phyloP scores from a whole-genome alignment of 2,329 filamentous ascomycete species.

The Lecanicillium sp. region DNA sequence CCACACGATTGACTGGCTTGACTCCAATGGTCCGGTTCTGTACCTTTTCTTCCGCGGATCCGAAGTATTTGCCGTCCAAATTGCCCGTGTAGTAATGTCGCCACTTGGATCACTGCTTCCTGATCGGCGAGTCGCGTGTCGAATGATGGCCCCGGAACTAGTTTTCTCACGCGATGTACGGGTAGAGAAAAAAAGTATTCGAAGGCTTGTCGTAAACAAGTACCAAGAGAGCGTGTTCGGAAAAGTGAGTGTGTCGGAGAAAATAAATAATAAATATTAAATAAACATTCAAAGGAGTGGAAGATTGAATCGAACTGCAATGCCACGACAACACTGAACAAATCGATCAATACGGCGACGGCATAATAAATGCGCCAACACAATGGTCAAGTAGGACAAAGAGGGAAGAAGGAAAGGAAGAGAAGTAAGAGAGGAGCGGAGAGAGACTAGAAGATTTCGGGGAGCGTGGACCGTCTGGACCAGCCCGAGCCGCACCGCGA shows the following conservation, averaged over 20 bases:
- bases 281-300: conserved; percentile 7
- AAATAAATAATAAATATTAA: neutral
- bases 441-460: neutral
- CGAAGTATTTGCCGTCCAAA: too few species aligned
- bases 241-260: conserved; percentile 2
- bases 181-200: neutral
- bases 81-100: too few species aligned
- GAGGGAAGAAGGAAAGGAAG: conserved; percentile 6
- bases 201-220: too few species aligned
- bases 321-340: conserved; percentile 1
- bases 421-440: conserved; percentile 2
- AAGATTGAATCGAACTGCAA: conserved; percentile 1
- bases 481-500: too few species aligned
- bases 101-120: too few species aligned
- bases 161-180: too few species aligned
- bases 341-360: conserved; percentile 11
- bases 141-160: too few species aligned
- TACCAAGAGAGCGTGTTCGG: neutral
- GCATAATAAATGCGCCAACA: conserved; percentile 20
- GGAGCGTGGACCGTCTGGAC: neutral
- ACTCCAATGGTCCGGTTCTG: too few species aligned
- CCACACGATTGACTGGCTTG: too few species aligned
- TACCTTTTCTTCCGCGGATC: too few species aligned
- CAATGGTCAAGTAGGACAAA: conserved; percentile 12
- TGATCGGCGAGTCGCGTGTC: too few species aligned